Percentiles rank a stretch among this genome's conserved stretches.
Conservation (phyloP, 2,329 filamentous ascomycete species). For the Ascomycota sp. region DNA sequence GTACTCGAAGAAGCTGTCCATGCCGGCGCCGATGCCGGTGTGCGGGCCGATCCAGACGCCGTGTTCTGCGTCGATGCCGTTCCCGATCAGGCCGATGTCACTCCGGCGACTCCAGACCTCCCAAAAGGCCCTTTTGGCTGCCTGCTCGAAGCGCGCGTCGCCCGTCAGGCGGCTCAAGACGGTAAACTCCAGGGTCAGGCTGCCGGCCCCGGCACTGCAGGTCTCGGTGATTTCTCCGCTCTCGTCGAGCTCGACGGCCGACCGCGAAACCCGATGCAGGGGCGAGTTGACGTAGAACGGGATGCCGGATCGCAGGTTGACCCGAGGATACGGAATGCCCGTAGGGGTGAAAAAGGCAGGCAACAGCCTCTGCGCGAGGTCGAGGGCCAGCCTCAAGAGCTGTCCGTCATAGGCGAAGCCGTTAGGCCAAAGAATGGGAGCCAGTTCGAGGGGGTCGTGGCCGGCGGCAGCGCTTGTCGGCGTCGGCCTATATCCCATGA, state of each 20-base stretch:
- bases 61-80: conserved; percentile 79
- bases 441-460: conserved; percentile 23
- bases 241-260: conserved; percentile 15
- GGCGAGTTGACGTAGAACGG: conserved; percentile 84
- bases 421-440: conserved; percentile 50
- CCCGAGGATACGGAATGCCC: conserved; percentile 81
- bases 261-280: conserved; percentile 34
- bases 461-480: conserved; percentile 7
- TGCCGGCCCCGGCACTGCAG: conserved; percentile 91
- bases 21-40: conserved; percentile 87
- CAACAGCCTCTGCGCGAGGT: conserved; percentile 64
- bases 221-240: conserved; percentile 70
- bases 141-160: conserved; percentile 69
- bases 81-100: conserved; percentile 69
- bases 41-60: conserved; percentile 77
- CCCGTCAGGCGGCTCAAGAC: conserved; percentile 76
- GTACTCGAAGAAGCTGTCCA: conserved; percentile 98
- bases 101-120: conserved; percentile 84
- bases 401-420: conserved; percentile 77
- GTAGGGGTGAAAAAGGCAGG: conserved; percentile 85
- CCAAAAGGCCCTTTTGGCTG: conserved; percentile 88
- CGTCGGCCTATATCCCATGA: conserved; percentile 49
- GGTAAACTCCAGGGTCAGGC: conserved; percentile 81
- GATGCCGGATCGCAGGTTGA: conserved; percentile 78
- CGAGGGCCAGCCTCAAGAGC: conserved; percentile 68